Base-by-base conservation (phyloP, 352 stramenopile genomes). In the Phytopythium montanum region DNA sequence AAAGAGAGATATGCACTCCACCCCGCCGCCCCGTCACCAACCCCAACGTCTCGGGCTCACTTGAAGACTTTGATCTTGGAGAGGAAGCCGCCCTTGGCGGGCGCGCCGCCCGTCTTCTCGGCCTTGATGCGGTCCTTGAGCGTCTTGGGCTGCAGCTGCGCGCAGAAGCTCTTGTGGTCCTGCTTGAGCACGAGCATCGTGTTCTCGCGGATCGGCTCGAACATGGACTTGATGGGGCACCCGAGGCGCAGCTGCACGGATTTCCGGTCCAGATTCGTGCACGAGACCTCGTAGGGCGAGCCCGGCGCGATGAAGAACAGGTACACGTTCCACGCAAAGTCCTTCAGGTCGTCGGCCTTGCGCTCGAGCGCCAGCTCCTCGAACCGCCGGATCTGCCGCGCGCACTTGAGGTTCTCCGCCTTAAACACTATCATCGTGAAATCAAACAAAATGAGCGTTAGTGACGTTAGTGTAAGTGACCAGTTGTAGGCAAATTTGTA, bases 121-220 rank as follows among this genome's bases (percentile, higher is more conserved):
- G 74, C 67, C 67, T 87, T 90, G 31, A 90, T 68, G 21, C 72
- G 76, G 49, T 94, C 82, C 63, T 89, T 90, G 57, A 92, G 69
- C 46, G 69, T 80, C 69, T 94, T 94, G 51, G 67, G 42, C 60
- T 88, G 76, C 42, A 91, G 69, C 54, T 88, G 76, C 56, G 74
- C 61, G 54, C 83, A 81, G 55, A 94, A 94, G 4, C 75, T 70
- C 68, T 92, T 92, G 70, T 90, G 79, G 66, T 94, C 85, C 62
- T 92, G 85, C 65, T 89, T 90, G 51, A 94, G 71, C 61, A 91
- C 84, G 29, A 90, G 75, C 69, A 94, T 83, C 23, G 85, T 92
- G 67, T 89, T 91, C 65, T 94, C 85, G 56, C 90, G 90, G 65
- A 94, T 89, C 23, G 84, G 79, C 62, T 92, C 79, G 52, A 94